Base-by-base conservation (phyloP, 768 basidiomycete genomes). In the Dendrothele bispora region DNA sequence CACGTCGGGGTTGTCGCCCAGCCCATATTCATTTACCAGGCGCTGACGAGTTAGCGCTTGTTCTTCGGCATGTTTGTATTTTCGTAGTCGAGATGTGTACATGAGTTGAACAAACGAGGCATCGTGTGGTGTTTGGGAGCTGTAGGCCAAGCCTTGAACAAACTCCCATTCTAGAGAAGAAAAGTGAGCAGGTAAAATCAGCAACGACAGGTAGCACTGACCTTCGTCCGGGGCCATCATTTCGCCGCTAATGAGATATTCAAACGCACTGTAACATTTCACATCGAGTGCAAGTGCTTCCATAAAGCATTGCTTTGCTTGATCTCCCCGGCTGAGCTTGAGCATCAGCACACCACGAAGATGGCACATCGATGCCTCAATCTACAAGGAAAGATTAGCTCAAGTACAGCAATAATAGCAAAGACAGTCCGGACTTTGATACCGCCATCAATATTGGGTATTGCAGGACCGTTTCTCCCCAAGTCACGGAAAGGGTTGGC, bases 191-290 rank as follows among this genome's bases (percentile, higher is more conserved):
- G 15, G 37, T 14, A 11, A 28, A 25, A 14, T 34, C 36, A 54
- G 25, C 32, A 39, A 43, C 21, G 17, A 17, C 22, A 17, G 30
- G 8, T 11, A n/a, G 43, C n/a, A 48, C 65, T n/a, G 36, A 91
- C 95, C 95, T 82, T 99, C 97, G 49, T 92, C 86, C 1, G 89
- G 83, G 10, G 88, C 83, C 89, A 99, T 91, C 92, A 98, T 95
- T 62, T 95, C 91, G 2, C 92, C 90, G 17, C 82, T 86, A 22
- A 98, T 73, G 8, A 99, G 78, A 52, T 93, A 88, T 50, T 90
- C 85, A 60, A 97, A 98, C 2, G 93, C 86, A 54, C 98, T 97
- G 58, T 92, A 98, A 64, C 95, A 98, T 66, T 97, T 97, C 27
- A 98, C 91, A 55, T 99, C 97, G 18, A 98, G 75, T 2, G 88